Percentiles rank a stretch among this genome's conserved stretches.
These are phyloP conservation scores for Rhodocollybia butyracea DNA, from an alignment of 768 basidiomycete species.

Conservation along the genomic window DNA sequence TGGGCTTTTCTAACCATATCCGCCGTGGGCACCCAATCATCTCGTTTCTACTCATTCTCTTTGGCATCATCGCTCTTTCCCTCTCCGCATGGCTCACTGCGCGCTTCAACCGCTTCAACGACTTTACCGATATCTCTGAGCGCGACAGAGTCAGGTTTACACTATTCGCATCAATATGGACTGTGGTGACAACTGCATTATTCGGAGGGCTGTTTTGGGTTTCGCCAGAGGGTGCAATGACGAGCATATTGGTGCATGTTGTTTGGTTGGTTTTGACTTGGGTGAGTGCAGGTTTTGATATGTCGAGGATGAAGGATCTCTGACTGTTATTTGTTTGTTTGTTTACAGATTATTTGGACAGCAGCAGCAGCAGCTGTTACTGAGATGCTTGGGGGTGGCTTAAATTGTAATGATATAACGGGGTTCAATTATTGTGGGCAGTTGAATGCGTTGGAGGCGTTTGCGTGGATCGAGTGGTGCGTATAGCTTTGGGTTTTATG, in stretches of 20 bases:
- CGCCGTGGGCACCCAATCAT: not conserved
- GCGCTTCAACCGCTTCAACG: slow-evolving; percentile 53
- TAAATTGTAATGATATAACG: slow-evolving; percentile 50
- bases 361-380: slow-evolving; percentile 73
- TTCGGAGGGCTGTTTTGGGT: slow-evolving; percentile 53
- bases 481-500: not conserved
- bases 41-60: not conserved
- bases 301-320: not conserved
- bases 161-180: slow-evolving; percentile 74
- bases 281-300: too few relatives aligned
- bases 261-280: slow-evolving; percentile 23
- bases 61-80: slow-evolving; percentile 30
- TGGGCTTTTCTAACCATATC: not conserved
- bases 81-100: slow-evolving; percentile 72
- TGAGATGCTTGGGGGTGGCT: slow-evolving; percentile 58
- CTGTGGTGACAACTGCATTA: slow-evolving; percentile 48
- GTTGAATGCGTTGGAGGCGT: slow-evolving; percentile 70
- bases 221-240: slow-evolving; percentile 45
- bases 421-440: slow-evolving; percentile 67
- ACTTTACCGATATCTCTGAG: slow-evolving; percentile 44
- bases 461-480: slow-evolving; percentile 75
- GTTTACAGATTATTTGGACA: slow-evolving; percentile 80
- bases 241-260: slow-evolving; percentile 61
- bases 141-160: slow-evolving; percentile 65
- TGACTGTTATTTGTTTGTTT: slow-evolving; percentile 62